These are phyloP conservation scores for Helianthus annuus DNA, from an alignment of 129 eudicot species.

Conservation along the genomic window HanXRQr2.0-SUNRISE NC_035447.2:70186077-70186576, in stretches of 20 bases:
- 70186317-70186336: constrained; percentile 87
- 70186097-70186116: neutral
- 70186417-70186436: constrained; percentile 74
- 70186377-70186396: constrained; percentile 79
- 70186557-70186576: neutral
- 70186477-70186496: constrained; percentile 46
- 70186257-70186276: constrained; percentile 51
- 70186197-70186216: too few species aligned
- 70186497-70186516: neutral
- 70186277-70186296: constrained; percentile 69
- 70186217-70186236: neutral
- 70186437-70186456: constrained; percentile 81
- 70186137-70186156: neutral
- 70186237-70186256: neutral
- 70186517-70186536: neutral
- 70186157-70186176: neutral
- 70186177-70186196: neutral
- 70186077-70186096: neutral
- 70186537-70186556: neutral
- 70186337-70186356: constrained; percentile 89
- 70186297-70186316: constrained; percentile 84
- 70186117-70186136: neutral
- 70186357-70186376: constrained; percentile 74
- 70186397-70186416: constrained; percentile 86
- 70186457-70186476: constrained; percentile 81